Conservation (phyloP, 169 alveolate species). For the Babesia divergens region DNA sequence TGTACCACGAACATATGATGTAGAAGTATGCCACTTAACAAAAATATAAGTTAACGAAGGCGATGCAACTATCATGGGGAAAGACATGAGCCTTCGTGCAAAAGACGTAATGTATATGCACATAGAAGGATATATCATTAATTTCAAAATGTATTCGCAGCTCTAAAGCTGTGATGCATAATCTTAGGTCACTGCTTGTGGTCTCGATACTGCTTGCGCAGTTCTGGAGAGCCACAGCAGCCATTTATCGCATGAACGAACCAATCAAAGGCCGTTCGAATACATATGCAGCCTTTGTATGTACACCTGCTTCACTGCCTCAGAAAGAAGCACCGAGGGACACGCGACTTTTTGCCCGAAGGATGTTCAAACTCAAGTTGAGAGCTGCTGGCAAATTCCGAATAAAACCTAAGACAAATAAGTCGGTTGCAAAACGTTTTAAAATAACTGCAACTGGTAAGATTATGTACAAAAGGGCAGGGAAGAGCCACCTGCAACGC, state of each 20-base stretch:
- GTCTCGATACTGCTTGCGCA: slow-evolving; percentile 1
- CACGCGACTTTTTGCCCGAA: slow-evolving; percentile 12
- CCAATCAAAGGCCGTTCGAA: not conserved
- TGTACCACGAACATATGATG: too few relatives aligned
- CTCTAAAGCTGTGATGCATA: slow-evolving; percentile 20
- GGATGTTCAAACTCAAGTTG: slow-evolving; percentile 41
- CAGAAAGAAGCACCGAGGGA: not conserved
- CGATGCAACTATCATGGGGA: too few relatives aligned
- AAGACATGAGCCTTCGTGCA: too few relatives aligned
- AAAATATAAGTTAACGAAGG: too few relatives aligned
- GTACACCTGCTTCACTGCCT: not conserved
- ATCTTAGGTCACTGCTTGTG: not conserved
- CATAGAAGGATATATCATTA: not conserved
- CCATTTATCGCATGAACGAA: not conserved
- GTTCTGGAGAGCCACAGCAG: not conserved
- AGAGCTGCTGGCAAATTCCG: slow-evolving; percentile 65
- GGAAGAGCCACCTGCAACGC: slow-evolving; percentile 70
- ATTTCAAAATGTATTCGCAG: not conserved
- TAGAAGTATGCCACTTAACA: too few relatives aligned
- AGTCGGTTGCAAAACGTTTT: slow-evolving; percentile 80
- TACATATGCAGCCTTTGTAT: not conserved
- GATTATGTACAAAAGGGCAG: slow-evolving; percentile 75
- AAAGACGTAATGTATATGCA: too few relatives aligned
- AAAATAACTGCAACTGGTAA: slow-evolving; percentile 82
- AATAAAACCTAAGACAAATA: slow-evolving; percentile 78